Percentiles rank a stretch among this genome's conserved stretches.
Evolutionary conservation across 2,329 filamentous ascomycete genomes (phyloP).

Genomic region (Apiospora arundinis): DNA sequence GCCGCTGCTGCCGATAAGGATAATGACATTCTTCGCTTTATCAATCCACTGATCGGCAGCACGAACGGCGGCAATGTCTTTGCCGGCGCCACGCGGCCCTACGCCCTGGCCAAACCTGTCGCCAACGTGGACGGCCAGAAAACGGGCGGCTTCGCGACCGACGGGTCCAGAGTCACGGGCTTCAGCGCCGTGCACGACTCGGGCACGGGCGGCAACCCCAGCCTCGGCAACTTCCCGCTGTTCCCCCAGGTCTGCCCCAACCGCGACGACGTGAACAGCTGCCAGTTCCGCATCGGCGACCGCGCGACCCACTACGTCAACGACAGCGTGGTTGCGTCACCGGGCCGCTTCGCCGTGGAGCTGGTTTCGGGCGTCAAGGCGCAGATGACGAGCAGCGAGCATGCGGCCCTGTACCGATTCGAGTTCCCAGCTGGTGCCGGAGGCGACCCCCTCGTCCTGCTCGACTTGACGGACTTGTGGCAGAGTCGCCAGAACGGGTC

Average conservation of each 20-base stretch:
- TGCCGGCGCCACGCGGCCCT: conserved; percentile 60
- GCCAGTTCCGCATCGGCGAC: conserved; percentile 57
- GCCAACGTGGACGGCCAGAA: conserved; percentile 57
- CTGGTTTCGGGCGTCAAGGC: conserved; percentile 59
- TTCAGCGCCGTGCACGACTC: conserved; percentile 56
- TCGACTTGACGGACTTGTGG: conserved; percentile 67
- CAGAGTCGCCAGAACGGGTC: conserved; percentile 55
- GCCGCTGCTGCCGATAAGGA: conserved; percentile 16
- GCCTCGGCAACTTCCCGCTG: conserved; percentile 53
- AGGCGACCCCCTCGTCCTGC: conserved; percentile 57
- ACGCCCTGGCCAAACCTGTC: conserved; percentile 62
- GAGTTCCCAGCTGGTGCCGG: conserved; percentile 53
- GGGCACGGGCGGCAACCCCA: conserved; percentile 52
- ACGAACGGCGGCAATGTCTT: conserved; percentile 64
- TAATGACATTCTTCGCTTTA: conserved; percentile 35
- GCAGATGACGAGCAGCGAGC: conserved; percentile 66
- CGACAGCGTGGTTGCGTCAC: conserved; percentile 52
- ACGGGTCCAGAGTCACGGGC: conserved; percentile 55
- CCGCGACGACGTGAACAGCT: conserved; percentile 59
- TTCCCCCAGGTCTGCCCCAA: conserved; percentile 50
- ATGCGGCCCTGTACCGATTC: conserved; percentile 67
- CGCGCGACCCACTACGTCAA: conserved; percentile 49
- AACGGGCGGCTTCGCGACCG: conserved; percentile 52
- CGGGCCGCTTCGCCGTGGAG: conserved; percentile 65
- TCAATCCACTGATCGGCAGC: conserved; percentile 61